Base-by-base conservation (phyloP, 129 eudicot genomes). In the Solidago caesia region DNA sequence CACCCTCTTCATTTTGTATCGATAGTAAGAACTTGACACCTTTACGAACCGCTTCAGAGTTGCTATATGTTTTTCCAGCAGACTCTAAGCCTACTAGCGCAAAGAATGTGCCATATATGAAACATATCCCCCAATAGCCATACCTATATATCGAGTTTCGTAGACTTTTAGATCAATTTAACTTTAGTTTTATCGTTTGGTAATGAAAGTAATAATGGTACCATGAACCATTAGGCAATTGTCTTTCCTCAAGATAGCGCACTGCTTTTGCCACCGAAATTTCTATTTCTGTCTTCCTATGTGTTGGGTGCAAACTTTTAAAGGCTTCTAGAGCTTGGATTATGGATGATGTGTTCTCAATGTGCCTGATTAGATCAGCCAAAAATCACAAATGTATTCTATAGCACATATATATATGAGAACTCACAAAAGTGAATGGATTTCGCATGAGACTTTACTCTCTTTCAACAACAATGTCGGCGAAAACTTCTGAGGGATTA, bases 111-210 rank as follows among this genome's bases (percentile, higher is more conserved):
- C 89, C 96, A 26, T 89, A 89, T 43, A 89, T 43, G 71, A 82
- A 89, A 26, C 96, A 89, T 67, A 89, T 82, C 6, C 96, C 96
- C 89, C 96, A 86, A 47, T 86, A 86, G 9, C 89, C 86, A 62
- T 85, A 82, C 86, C 89, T 85, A 26, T 61, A 5, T 5, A 39
- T 39, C 2, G 43, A 64, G 49, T 64, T 14, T 2, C 12, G n/a
- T 41, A n/a, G 14, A 3, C 2, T 39, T 64, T 13, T 64, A 13
- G 9, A 42, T 64, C 4, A 64, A 41, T 15, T 39, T 33, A 64
- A 12, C 26, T 60, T 39, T 26, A 6, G 65, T 27, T 7, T 21
- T 60, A 21, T 21, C 43, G 2, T 12, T 29, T 6, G 6, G 47
- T 63, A 45, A 41, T 11, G 13, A 5, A 25, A n/a, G 4, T 21